Conservation (phyloP, 768 basidiomycete species). For the Gautieria morchelliformis region DNA sequence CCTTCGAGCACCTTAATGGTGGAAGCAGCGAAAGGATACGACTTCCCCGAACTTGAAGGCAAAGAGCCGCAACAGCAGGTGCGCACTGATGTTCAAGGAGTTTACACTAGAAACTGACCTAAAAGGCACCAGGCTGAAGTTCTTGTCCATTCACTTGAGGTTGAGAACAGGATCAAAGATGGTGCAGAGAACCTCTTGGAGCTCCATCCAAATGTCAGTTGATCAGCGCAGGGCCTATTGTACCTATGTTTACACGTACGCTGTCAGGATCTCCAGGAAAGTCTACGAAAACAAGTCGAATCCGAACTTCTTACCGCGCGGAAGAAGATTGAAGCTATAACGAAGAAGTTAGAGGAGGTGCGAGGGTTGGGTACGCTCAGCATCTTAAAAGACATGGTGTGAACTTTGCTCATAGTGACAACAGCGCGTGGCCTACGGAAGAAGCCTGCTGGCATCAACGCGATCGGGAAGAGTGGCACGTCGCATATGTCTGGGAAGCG, state of each 20-base stretch:
- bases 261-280: conserved; percentile 33
- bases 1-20: neutral
- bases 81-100: neutral
- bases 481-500: conserved; percentile 3
- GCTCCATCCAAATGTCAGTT: conserved; percentile 46
- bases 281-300: conserved; percentile 63
- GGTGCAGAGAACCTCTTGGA: conserved; percentile 86
- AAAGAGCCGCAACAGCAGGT: conserved; percentile 35
- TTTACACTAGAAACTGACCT: neutral
- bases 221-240: neutral
- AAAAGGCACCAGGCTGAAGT: conserved; percentile 43
- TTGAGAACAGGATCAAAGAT: conserved; percentile 79
- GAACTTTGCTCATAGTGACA: neutral
- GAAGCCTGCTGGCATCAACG: conserved; percentile 15
- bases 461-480: neutral
- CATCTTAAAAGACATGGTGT: conserved; percentile 1
- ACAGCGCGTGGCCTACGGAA: conserved; percentile 22
- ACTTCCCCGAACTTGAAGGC: conserved; percentile 36
- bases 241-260: conserved; percentile 11
- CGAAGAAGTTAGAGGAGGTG: conserved; percentile 40
- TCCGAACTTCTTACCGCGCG: conserved; percentile 70
- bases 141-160: conserved; percentile 56
- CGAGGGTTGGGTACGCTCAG: conserved; percentile 12
- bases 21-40: conserved; percentile 6
- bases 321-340: conserved; percentile 60